Evolutionary conservation across 129 eudicot genomes (phyloP).

Genomic region (Sambucus nigra): DNA sequence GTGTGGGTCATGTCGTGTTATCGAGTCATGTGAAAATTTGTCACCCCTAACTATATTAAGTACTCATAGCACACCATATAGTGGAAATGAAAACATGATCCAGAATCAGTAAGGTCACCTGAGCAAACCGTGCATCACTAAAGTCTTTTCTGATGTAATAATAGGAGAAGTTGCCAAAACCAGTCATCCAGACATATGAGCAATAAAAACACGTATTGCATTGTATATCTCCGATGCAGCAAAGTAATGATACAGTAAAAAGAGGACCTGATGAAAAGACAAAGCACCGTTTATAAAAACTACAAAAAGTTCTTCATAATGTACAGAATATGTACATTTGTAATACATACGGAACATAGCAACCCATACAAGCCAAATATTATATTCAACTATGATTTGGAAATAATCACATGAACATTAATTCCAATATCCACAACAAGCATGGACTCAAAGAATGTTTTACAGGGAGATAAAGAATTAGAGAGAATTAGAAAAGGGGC

Average conservation of each 20-base stretch:
- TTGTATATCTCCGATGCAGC: constrained; percentile 94
- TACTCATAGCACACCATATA: not conserved
- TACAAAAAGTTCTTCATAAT: too few species aligned
- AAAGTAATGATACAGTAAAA: constrained; percentile 84
- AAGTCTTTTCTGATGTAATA: constrained; percentile 84
- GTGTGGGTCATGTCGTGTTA: too few species aligned
- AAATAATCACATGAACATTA: too few species aligned
- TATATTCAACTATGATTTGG: too few species aligned
- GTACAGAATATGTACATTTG: not conserved
- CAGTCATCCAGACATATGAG: constrained; percentile 98
- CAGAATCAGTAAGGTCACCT: constrained; percentile 32
- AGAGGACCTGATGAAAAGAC: constrained; percentile 53
- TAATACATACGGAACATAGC: not conserved
- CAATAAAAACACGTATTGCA: constrained; percentile 87
- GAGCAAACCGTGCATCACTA: constrained; percentile 73
- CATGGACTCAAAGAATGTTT: too few species aligned
- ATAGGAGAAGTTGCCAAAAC: constrained; percentile 93
- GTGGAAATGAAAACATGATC: not conserved
- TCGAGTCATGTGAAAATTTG: too few species aligned
- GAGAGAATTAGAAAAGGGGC: too few species aligned
- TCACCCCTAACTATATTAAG: too few species aligned
- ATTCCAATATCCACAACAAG: too few species aligned
- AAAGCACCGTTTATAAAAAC: too few species aligned
- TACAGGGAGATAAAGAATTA: too few species aligned
- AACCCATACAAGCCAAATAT: not conserved